Evolutionary conservation across 1,284 basidiomycete genomes (phyloP), one percentile per base, ranked within the genome.

Genomic region (Fomitopsis betulina): DNA sequence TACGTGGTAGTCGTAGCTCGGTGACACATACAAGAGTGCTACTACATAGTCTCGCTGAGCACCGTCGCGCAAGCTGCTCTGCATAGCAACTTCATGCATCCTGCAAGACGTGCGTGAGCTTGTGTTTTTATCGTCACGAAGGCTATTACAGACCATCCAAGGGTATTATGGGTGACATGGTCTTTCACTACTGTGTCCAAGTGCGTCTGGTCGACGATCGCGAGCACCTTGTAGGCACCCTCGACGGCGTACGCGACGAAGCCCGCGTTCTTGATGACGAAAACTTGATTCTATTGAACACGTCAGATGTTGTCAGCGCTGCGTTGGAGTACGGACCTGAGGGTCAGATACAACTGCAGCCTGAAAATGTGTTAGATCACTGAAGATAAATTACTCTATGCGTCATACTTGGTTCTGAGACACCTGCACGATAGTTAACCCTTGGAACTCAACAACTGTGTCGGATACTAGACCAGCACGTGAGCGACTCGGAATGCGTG

Each of bases 131-230:
- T 10, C 8, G 45, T 15, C 21, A 37, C 35, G 30, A 23, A 38
- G 27, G 25, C 23, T n/a, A n/a, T n/a, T 7, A 65, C 74, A 57
- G 35, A 77, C 76, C 75, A 87, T 30, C 87, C 87, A 17, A 91
- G 77, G 5, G 72, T 73, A 30, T 79, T 77, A 17, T 78, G 76
- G 6, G 88, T 89, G 43, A 88, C 75, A 32, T 76, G 73, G 64
- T 92, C 90, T 54, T 80, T 81, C 33, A 91, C 75, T 12, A 74
- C 61, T 15, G 73, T 80, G 9, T 82, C 79, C 53, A 92, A 70
- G 72, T 92, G 89, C 2, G 90, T 92, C 69, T 91, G 89, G 67
- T 92, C 89, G 35, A 92, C 85, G 59, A 92, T 85, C 4, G 85
- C 84, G 39, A 92, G 80, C 15, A 91, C 87, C 58, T 85, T 77